Percentiles rank a stretch among this genome's conserved stretches.
Evolutionary conservation across 1,139 yeast species (phyloP).

Genomic region (Schwanniomyces etchellsii): DNA sequence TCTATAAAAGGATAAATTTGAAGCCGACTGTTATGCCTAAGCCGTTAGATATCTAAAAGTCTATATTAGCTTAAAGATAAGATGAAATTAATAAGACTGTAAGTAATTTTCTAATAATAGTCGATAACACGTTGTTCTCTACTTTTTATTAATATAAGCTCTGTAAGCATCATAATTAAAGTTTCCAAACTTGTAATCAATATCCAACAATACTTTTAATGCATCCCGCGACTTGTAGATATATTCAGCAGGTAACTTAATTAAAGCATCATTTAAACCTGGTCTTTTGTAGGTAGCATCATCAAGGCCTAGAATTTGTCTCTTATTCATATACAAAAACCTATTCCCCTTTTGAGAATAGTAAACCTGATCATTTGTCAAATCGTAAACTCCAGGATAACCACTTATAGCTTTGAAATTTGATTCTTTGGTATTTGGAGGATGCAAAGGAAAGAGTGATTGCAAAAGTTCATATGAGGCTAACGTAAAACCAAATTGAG

Average conservation of each 20-base stretch:
- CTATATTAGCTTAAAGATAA: no score
- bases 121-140: no score
- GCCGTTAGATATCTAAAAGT: no score
- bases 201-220: conserved; percentile 54
- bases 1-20: no score
- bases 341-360: conserved; percentile 31
- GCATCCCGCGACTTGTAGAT: conserved; percentile 60
- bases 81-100: no score
- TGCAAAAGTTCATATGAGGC: conserved; percentile 90
- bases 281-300: conserved; percentile 9
- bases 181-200: conserved; percentile 57
- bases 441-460: conserved; percentile 40
- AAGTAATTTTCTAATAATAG: no score
- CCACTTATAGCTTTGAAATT: conserved; percentile 42
- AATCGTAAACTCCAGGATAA: conserved; percentile 43
- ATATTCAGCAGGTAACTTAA: conserved; percentile 43
- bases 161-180: conserved; percentile 49
- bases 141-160: conserved; percentile 28
- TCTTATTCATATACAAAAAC: conserved; percentile 34
- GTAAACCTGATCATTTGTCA: conserved; percentile 43
- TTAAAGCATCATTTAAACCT: conserved; percentile 29
- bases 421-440: conserved; percentile 41
- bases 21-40: no score
- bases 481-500: conserved; percentile 95
- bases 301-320: conserved; percentile 18